A percentile compares a stretch with the other conserved stretches of the same genome.
Evolutionary conservation across 1,139 yeast species (phyloP).

Genomic region (Blastobotrys persicus): DNA sequence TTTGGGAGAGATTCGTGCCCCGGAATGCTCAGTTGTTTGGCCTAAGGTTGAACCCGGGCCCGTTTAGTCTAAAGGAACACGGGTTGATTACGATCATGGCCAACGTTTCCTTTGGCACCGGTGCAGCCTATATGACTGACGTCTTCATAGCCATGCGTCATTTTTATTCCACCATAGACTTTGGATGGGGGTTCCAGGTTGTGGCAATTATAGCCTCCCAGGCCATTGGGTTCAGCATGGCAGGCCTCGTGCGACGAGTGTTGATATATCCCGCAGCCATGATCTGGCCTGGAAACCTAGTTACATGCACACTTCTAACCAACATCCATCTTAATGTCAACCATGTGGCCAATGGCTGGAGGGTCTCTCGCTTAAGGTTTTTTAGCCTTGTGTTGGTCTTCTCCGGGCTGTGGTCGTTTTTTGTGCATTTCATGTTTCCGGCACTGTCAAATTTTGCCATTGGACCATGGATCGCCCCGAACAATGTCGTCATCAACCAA

Average conservation of each 20-base stretch:
- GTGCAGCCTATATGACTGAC: conserved; percentile 62
- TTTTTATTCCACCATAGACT: conserved; percentile 47
- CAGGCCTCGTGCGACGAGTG: conserved; percentile 56
- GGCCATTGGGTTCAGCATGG: conserved; percentile 62
- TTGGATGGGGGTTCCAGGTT: conserved; percentile 52
- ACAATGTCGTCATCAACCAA: conserved; percentile 56
- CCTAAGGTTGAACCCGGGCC: conserved; percentile 53
- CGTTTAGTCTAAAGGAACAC: conserved; percentile 65
- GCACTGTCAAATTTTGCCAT: conserved; percentile 53
- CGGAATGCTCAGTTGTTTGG: conserved; percentile 44
- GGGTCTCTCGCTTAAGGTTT: conserved; percentile 48
- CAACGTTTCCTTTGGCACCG: conserved; percentile 55
- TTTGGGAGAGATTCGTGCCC: conserved; percentile 53
- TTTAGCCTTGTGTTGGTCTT: conserved; percentile 43
- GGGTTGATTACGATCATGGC: conserved; percentile 62
- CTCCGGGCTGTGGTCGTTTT: conserved; percentile 53
- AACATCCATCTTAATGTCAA: conserved; percentile 61
- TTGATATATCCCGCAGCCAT: conserved; percentile 62
- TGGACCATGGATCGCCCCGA: conserved; percentile 56
- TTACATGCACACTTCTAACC: conserved; percentile 50
- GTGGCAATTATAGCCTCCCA: conserved; percentile 56
- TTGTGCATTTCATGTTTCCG: conserved; percentile 54
- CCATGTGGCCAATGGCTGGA: conserved; percentile 58
- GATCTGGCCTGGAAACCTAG: conserved; percentile 60
- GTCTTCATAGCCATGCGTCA: conserved; percentile 54